Evolutionary conservation across 2,329 filamentous ascomycete genomes (phyloP), one percentile per base, ranked within the genome.

Genomic region (Colletotrichum sp.): DNA sequence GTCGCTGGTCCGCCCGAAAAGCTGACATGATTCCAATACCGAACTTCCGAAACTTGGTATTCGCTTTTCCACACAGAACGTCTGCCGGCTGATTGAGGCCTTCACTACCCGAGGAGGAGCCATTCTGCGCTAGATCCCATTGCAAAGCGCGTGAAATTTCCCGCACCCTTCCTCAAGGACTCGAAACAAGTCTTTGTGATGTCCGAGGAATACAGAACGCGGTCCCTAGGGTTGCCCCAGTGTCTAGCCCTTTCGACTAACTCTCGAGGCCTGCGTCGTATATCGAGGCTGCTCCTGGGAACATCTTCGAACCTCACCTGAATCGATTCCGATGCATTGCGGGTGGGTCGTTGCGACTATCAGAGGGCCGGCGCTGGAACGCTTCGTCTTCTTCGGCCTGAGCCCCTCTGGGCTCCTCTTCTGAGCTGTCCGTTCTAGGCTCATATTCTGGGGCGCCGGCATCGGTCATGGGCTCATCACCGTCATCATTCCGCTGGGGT

Each of bases 81-180:
- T 34, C 33, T 34, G 33, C 6, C 33, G 6, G 43, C 6, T 11
- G 13, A 12, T 47, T 3, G 3, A 8, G 3, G 12, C 11, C n/a
- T 21, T 21, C 43, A 47, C 11, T 47, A 1, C n/a, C 6, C n/a
- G n/a, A 21, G 11, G n/a, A 21, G n/a, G 1, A 47, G 0, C 11
- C n/a, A 21, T 8, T 0, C 43, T 47, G 43, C 43, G n/a, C 43
- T n/a, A 47, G 43, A 15, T 21, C 43, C 43, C 38, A 21, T n/a
- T 12, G 38, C 3, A 12, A n/a, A n/a, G 18, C 38, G 38, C 38
- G 38, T 47, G 9, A 47, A 47, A n/a, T 2, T 47, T 21, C 8
- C 43, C 43, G 11, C n/a, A 21, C 18, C 18, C 18, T 12, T 33
- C 11, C 2, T 21, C 38, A 47, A 47, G 38, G 11, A 47, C 43